Evolutionary conservation across 805 yeast species (phyloP).

Genomic region (Kluyveromyces wickerhamii): DNA sequence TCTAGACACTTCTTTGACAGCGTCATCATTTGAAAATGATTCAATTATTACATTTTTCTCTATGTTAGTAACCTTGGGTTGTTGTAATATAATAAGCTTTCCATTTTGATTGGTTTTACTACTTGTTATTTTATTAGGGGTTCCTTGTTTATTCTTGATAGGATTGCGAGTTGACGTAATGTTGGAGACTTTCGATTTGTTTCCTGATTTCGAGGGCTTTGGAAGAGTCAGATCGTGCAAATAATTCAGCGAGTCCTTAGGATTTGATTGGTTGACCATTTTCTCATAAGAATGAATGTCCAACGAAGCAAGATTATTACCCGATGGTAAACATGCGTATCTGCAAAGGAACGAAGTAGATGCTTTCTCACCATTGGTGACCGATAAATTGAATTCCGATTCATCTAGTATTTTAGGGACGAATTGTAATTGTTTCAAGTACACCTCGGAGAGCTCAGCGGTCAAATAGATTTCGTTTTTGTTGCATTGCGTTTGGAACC

Average conservation of each 20-base stretch:
- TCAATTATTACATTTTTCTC: no score
- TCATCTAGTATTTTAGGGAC: slow-evolving; percentile 39
- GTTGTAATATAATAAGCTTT: no score
- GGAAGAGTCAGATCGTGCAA: slow-evolving; percentile 12
- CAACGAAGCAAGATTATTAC: slow-evolving; percentile 11
- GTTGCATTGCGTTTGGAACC: slow-evolving; percentile 17
- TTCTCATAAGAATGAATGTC: slow-evolving; percentile 9
- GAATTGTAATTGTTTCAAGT: slow-evolving; percentile 36
- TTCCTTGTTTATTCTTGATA: background rate
- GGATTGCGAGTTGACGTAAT: no score
- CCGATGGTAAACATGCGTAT: slow-evolving; percentile 15
- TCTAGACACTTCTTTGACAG: background rate
- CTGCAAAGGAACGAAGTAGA: slow-evolving; percentile 11
- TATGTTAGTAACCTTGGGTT: no score
- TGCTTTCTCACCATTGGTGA: background rate
- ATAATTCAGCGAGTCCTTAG: slow-evolving; percentile 15
- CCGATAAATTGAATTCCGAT: slow-evolving; percentile 21
- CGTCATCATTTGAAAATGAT: background rate
- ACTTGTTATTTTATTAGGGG: background rate
- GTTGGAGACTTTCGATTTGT: background rate
- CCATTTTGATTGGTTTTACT: background rate
- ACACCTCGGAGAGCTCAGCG: slow-evolving; percentile 39
- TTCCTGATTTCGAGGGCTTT: background rate
- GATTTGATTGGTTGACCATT: slow-evolving; percentile 6
- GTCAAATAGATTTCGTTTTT: slow-evolving; percentile 49